phyloP scores from a whole-genome alignment of 2,329 filamentous ascomycete genomes.

The Esteya vermicola region DNA sequence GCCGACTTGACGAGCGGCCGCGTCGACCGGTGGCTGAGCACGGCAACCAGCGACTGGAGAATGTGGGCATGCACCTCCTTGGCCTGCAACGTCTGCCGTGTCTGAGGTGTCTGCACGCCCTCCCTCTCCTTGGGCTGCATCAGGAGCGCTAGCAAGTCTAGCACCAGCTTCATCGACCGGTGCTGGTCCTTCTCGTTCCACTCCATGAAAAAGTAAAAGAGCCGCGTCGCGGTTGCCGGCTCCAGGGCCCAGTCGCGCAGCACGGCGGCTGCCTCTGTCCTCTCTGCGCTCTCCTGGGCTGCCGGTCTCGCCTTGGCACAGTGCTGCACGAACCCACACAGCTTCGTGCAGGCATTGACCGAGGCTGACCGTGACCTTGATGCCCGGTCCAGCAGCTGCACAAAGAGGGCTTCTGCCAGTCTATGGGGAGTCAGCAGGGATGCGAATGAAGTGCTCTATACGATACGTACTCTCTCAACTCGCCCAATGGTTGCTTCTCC shows the following conservation, averaged over 20 bases:
- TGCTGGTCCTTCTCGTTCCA: constrained; percentile 55
- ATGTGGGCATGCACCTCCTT: no score
- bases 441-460: neutral
- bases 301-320: no score
- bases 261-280: constrained; percentile 24
- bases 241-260: constrained; percentile 38
- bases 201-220: constrained; percentile 51
- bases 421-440: constrained; percentile 2
- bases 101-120: constrained; percentile 26
- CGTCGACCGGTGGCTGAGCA: constrained; percentile 44
- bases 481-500: constrained; percentile 8
- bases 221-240: constrained; percentile 26
- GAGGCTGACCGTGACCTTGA: constrained; percentile 39
- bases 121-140: constrained; percentile 24
- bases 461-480: constrained; percentile 3
- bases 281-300: no score
- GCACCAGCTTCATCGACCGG: constrained; percentile 46
- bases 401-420: constrained; percentile 21
- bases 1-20: constrained; percentile 55
- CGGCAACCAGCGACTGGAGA: constrained; percentile 37
- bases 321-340: constrained; percentile 49
- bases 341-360: constrained; percentile 42
- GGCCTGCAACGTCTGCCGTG: no score
- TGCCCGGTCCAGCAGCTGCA: constrained; percentile 31
- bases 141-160: constrained; percentile 41